These are phyloP conservation scores for Calonectria fujianensis DNA, from an alignment of 2,329 filamentous ascomycete species.

Conservation along the genomic window DNA sequence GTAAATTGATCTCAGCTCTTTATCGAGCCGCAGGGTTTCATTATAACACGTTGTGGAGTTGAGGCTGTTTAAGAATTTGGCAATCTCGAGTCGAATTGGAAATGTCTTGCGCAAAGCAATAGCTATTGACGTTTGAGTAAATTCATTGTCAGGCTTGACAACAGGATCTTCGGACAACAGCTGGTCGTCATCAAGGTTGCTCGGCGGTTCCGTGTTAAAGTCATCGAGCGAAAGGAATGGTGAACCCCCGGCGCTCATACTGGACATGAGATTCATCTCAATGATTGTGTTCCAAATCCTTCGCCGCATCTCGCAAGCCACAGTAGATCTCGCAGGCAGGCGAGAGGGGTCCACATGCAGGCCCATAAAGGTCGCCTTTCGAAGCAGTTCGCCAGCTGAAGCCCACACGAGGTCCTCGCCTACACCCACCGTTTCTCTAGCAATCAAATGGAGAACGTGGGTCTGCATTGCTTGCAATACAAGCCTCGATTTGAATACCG, in stretches of 20 bases:
- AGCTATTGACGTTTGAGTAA: constrained; percentile 64
- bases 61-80: constrained; percentile 66
- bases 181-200: constrained; percentile 71
- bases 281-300: constrained; percentile 73
- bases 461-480: constrained; percentile 71
- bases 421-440: constrained; percentile 61
- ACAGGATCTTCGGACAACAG: constrained; percentile 58
- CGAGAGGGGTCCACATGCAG: constrained; percentile 68
- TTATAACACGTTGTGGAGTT: constrained; percentile 62
- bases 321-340: constrained; percentile 60
- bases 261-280: constrained; percentile 67
- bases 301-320: constrained; percentile 68
- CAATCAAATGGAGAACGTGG: constrained; percentile 65
- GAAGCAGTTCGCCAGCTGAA: constrained; percentile 65
- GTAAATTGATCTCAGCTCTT: constrained; percentile 64
- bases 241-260: constrained; percentile 67
- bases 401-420: constrained; percentile 70
- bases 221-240: constrained; percentile 66
- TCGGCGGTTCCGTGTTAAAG: constrained; percentile 69
- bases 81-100: constrained; percentile 64
- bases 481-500: constrained; percentile 71
- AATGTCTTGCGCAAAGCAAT: constrained; percentile 66
- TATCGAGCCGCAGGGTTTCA: constrained; percentile 66
- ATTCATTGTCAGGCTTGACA: constrained; percentile 58
- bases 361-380: constrained; percentile 70